Evolutionary conservation across 345 rosid species (phyloP), one percentile per base, ranked within the genome.

Genomic region (Litchi chinensis): DNA sequence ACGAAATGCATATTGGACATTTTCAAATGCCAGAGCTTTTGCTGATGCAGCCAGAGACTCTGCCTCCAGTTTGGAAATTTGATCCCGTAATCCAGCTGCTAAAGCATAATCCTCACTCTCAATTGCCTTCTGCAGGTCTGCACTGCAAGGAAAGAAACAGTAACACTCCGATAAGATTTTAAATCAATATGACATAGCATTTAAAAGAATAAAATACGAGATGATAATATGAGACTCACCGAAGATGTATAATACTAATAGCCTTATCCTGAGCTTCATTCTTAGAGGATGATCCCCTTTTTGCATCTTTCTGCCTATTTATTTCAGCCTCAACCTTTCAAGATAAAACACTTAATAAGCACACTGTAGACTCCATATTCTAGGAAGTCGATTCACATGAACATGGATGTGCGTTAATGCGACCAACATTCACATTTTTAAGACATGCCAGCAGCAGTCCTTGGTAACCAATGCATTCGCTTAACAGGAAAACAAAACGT

Each of bases 261-360:
- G 91, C 97, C 85, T 92, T 93, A 80, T 95, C 99, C 83, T 93
- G 99, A 77, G 98, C 99, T 88, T 93, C 95, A 88, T 90, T 95
- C 86, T 95, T 93, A 0, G 97, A 88, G 50, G 96, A 92, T 54
- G 91, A 88, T 28, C 99, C 98, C 81, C 91, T 82, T 85, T 89
- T 95, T 9, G 82, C 86, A 43, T 91, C 97, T 80, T 81, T 91
- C 80, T 86, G 92, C 86, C 75, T 89, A 43, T 83, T 85, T 39
- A 92, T 87, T 83, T 95, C 96, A 52, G 83, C 90, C 88, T 93
- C 99, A 75, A 95, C 97, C 98, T 95, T 86, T 57, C 82, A 88
- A 76, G 78, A 83, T 77, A 80, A 68, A 65, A 46, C 52, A 68
- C 70, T 75, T 28, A 5, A 43, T 80, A 83, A 79, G 64, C 43